Base-by-base conservation (phyloP, 345 rosid species). In the Corymbia maculata region DNA sequence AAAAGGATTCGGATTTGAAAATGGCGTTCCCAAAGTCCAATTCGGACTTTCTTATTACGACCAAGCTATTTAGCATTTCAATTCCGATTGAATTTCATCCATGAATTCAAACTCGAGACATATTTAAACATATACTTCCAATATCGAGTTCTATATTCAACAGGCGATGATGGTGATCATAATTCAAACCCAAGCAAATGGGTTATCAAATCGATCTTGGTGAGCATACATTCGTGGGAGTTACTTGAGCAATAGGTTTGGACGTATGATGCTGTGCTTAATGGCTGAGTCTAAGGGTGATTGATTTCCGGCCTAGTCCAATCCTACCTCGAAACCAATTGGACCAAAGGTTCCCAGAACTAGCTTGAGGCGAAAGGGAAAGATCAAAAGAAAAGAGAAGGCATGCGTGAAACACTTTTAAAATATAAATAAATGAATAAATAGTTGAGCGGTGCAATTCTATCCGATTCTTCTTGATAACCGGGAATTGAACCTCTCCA, bases 281-380 rank as follows among this genome's bases (percentile, higher is more conserved):
- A 55, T 55, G 61, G 61, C 61, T 1, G 5, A 55, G 28, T 7
- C 12, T 55, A 55, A 12, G 8, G 15, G 61, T 55, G 12, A 17
- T 55, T 2, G 2, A 55, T 0, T 22, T 1, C 15, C 1, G 5
- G 12, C 9, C n/a, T n/a, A n/a, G n/a, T n/a, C n/a, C 5, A 3
- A 11, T 21, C 61, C 26, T 17, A 55, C 61, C 28, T 3, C 15
- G 0, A 7, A 55, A 55, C 0, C 2, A 0, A n/a, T n/a, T n/a
- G n/a, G n/a, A n/a, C n/a, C n/a, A n/a, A n/a, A n/a, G n/a, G n/a
- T n/a, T n/a, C n/a, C n/a, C n/a, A n/a, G n/a, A n/a, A n/a, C n/a
- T n/a, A n/a, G n/a, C n/a, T n/a, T n/a, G 61, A 55, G 5, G 61
- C 12, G 11, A 55, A 55, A 55, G 59, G 59, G 22, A 55, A 55